Evolutionary conservation across 1,284 basidiomycete genomes (phyloP), one percentile per base, ranked within the genome.

Genomic region (Microbotryum lychnidis-dioicae): DNA sequence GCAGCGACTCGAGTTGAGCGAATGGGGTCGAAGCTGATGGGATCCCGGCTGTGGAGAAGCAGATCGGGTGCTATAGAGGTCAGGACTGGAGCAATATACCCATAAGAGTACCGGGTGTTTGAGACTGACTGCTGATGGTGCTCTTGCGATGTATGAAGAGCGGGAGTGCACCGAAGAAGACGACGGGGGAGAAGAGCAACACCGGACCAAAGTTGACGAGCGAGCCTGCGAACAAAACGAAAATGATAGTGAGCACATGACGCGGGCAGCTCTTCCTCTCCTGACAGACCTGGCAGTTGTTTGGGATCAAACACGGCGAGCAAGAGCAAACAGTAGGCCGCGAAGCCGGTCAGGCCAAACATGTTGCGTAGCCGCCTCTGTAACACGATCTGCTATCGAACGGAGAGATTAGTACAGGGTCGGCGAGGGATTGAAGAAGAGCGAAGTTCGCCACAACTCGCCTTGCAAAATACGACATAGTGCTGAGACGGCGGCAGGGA

Each of bases 121-220:
- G 25, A 16, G 1, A 48, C 69, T 2, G 12, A 71, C 70, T 69
- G 5, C 61, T 61, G 21, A 70, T 31, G 18, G 65, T 70, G 29
- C 62, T 61, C 46, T 69, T 70, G 21, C 69, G 60, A 14, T 67
- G 51, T 2, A 71, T 58, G 49, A 71, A 57, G 51, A 71, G 52
- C 4, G 70, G 67, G 1, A 70, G 23, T 5, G 66, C 56, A 5
- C 66, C 68, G 23, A 58, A 10, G 37, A 68, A 64, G 42, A 59
- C 64, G 45, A 71, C 1, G 2, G 64, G 67, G 1, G 64, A 23
- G 46, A 51, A 67, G 44, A 68, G 53, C 44, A 66, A 42, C 37
- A 62, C 45, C 2, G 65, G 59, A 6, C 63, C 12, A 56, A 65
- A 42, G 57, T 61, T 63, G 57, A 63, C 61, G 10, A 65, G 23